Percentiles rank a stretch among this genome's conserved stretches.
Evolutionary conservation across 192 early-diverging fungal genomes (phyloP).

Genomic region (Coemansia sp.): DNA sequence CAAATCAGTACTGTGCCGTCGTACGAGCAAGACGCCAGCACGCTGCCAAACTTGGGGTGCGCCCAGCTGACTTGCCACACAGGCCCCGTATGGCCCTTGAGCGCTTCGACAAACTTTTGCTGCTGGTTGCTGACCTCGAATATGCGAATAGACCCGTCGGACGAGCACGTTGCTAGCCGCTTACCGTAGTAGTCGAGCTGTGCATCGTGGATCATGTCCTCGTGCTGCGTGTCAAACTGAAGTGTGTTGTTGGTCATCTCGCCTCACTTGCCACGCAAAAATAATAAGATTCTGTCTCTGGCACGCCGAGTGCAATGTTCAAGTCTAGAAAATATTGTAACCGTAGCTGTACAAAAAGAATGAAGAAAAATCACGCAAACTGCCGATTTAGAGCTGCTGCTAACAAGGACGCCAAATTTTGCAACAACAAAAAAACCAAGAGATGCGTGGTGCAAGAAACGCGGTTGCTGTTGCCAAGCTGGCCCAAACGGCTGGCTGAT

Average conservation of each 20-base stretch:
- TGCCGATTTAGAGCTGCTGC: neutral
- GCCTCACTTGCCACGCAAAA: neutral
- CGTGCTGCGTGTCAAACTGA: conserved; percentile 57
- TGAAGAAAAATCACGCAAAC: neutral
- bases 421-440: neutral
- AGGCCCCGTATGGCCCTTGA: conserved; percentile 86
- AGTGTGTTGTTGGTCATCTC: conserved; percentile 12
- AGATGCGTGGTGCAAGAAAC: neutral
- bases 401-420: neutral
- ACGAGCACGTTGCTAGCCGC: conserved; percentile 96
- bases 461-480: neutral
- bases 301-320: neutral
- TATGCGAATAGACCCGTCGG: conserved; percentile 89
- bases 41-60: conserved; percentile 95
- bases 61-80: conserved; percentile 99
- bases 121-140: conserved; percentile 78
- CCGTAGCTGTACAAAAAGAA: neutral
- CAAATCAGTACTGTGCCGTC: conserved; percentile 95
- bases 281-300: neutral
- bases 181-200: conserved; percentile 84
- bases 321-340: neutral
- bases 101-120: conserved; percentile 46
- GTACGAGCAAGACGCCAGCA: conserved; percentile 95
- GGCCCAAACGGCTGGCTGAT: neutral
- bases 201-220: conserved; percentile 70